phyloP scores from a whole-genome alignment of 225 moss, liverwort and hornwort genomes.

The Bryum argenteum region DNA sequence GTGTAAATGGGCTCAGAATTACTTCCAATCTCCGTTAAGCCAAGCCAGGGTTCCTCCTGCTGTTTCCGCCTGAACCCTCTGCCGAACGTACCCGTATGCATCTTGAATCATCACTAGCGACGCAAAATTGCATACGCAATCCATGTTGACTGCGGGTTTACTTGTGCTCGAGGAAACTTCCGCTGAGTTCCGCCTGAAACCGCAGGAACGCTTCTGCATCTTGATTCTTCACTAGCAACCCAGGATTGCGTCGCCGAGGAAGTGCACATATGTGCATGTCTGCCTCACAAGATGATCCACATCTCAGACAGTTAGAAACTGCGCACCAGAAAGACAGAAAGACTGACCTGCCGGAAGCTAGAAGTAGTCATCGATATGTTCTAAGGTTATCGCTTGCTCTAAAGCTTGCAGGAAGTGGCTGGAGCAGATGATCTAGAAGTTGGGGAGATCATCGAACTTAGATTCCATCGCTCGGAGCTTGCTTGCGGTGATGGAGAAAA shows the following conservation, averaged over 20 bases:
- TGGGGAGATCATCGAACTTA: no score
- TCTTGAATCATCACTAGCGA: no score
- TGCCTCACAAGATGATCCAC: not conserved
- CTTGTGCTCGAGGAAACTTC: no score
- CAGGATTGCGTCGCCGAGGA: not conserved
- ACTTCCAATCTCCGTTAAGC: not conserved
- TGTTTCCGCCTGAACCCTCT: not conserved
- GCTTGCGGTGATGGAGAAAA: not conserved
- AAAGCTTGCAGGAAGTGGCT: no score
- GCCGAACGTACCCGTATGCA: no score
- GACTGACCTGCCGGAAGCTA: not conserved
- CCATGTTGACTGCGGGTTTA: no score
- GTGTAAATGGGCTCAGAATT: not conserved
- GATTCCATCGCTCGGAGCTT: no score
- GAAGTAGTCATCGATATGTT: not conserved
- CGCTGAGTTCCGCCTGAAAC: not conserved
- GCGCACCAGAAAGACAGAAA: not conserved
- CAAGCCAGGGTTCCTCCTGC: conserved; percentile 3
- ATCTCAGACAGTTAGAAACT: not conserved
- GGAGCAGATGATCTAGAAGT: no score
- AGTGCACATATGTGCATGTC: not conserved
- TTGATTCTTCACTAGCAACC: not conserved
- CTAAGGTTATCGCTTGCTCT: no score
- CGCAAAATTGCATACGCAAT: no score
- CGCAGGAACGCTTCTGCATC: not conserved